Evolutionary conservation across 257 asterid genomes (phyloP).

Genomic region (Solanum virginianum): DNA sequence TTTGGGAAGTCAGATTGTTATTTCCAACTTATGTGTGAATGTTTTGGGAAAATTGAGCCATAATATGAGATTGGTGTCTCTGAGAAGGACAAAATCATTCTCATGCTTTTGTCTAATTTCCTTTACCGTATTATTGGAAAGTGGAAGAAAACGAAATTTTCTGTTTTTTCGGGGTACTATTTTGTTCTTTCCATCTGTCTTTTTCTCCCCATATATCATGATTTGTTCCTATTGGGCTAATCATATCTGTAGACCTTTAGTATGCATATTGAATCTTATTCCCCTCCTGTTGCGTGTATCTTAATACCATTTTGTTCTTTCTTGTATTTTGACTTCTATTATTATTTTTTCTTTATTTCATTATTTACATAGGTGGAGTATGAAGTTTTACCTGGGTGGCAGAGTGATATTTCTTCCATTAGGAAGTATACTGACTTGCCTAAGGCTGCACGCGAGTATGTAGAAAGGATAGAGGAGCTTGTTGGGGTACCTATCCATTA

Average conservation of each 20-base stretch:
- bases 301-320: neutral
- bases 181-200: neutral
- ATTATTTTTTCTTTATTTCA: neutral
- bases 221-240: neutral
- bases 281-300: neutral
- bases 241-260: neutral
- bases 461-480: conserved; percentile 80
- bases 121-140: neutral
- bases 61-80: neutral
- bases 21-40: neutral
- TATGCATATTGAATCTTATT: neutral
- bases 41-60: neutral
- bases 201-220: neutral
- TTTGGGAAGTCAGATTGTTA: neutral
- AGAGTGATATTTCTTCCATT: conserved; percentile 54
- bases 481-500: conserved; percentile 77
- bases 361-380: conserved; percentile 53
- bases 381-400: conserved; percentile 85
- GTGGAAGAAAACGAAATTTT: neutral
- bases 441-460: conserved; percentile 59
- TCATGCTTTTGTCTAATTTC: neutral
- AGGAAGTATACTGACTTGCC: conserved; percentile 79
- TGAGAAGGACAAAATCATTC: neutral
- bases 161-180: neutral
- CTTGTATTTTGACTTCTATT: neutral